phyloP scores from a whole-genome alignment of 2,329 filamentous ascomycete genomes.

The Arthrocladium fulminans region DNA sequence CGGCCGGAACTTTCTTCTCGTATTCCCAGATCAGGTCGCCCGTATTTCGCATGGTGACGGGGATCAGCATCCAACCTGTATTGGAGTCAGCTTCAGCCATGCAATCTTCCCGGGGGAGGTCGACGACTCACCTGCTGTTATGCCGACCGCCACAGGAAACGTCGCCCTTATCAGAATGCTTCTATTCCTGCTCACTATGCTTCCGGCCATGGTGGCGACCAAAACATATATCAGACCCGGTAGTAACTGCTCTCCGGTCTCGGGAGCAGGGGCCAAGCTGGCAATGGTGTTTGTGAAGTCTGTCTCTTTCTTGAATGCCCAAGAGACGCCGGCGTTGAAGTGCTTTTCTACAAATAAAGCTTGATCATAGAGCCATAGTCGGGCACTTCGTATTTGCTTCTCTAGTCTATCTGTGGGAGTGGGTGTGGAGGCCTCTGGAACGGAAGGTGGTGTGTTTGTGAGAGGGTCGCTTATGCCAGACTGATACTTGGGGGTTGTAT shows the following conservation, averaged over 20 bases:
- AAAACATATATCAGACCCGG: conserved; percentile 87
- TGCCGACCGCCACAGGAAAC: conserved; percentile 68
- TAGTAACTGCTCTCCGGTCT: conserved; percentile 79
- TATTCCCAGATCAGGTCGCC: conserved; percentile 82
- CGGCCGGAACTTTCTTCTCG: conserved; percentile 75
- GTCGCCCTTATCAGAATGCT: conserved; percentile 71
- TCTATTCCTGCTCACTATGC: conserved; percentile 80
- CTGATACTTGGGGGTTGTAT: conserved; percentile 11
- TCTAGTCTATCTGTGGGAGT: conserved; percentile 87
- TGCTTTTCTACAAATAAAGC: conserved; percentile 67
- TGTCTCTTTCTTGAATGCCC: conserved; percentile 74
- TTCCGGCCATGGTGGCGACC: conserved; percentile 89
- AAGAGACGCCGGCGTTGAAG: conserved; percentile 73
- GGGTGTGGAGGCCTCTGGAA: conserved; percentile 35
- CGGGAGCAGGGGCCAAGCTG: conserved; percentile 73
- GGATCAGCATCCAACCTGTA: conserved; percentile 64
- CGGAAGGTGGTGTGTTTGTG: conserved; percentile 7
- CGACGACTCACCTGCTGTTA: conserved; percentile 55
- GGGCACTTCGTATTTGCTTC: conserved; percentile 66
- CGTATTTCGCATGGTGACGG: conserved; percentile 83
- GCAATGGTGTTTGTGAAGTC: conserved; percentile 84
- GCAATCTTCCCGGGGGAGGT: not conserved
- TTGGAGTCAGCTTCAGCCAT: not conserved
- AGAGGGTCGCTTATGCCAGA: conserved; percentile 6
- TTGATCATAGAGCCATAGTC: conserved; percentile 70